Evolutionary conservation across 2,329 filamentous ascomycete genomes (phyloP).

Genomic region (Colletotrichum incanum): DNA sequence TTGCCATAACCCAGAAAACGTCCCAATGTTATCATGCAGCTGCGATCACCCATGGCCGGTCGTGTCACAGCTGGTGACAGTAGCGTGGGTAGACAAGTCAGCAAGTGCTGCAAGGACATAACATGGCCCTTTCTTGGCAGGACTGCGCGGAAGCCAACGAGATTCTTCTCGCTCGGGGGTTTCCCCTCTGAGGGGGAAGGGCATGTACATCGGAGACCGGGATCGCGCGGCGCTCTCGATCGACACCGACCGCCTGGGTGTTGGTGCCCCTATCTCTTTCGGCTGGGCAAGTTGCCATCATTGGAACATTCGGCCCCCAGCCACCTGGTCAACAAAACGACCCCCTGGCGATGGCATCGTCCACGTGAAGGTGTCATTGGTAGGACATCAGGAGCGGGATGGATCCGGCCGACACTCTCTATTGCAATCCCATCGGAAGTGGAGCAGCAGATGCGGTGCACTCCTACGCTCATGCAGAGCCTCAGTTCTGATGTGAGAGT

Average conservation of each 20-base stretch:
- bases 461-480: conserved; percentile 39
- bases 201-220: conserved; percentile 30
- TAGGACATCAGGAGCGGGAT: conserved; percentile 7
- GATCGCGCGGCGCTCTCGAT: conserved; percentile 37
- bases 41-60: conserved; percentile 23
- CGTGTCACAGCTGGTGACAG: conserved; percentile 4
- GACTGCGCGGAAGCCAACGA: background rate
- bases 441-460: conserved; percentile 26
- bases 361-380: conserved; percentile 31
- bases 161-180: background rate
- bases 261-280: conserved; percentile 36
- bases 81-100: conserved; percentile 2
- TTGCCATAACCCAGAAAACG: background rate
- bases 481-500: conserved; percentile 36
- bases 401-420: conserved; percentile 21
- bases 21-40: conserved; percentile 21
- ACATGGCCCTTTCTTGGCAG: background rate
- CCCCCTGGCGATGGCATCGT: conserved; percentile 23
- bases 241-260: conserved; percentile 39
- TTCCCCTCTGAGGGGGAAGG: conserved; percentile 1
- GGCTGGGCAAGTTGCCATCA: conserved; percentile 13
- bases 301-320: conserved; percentile 18
- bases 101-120: conserved; percentile 1
- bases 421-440: conserved; percentile 9
- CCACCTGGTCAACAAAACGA: conserved; percentile 7